Conservation (phyloP, 768 basidiomycete species). For the Cytidiella melzeri region DNA sequence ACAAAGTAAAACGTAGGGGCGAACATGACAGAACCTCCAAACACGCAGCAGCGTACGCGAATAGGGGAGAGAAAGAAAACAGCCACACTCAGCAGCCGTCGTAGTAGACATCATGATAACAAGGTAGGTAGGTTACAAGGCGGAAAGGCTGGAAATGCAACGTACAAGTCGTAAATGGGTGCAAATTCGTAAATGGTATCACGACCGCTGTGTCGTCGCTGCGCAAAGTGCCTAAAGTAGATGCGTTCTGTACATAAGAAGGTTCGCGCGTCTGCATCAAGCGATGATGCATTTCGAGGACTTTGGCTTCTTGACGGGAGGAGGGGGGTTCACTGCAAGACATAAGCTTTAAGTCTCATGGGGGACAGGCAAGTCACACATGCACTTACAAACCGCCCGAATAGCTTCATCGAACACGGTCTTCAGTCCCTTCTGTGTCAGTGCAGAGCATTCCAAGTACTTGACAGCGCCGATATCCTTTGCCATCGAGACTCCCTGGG, state of each 20-base stretch:
- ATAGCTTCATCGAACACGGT: constrained; percentile 99
- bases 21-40: background rate
- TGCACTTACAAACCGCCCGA: constrained; percentile 86
- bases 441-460: constrained; percentile 91
- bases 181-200: constrained; percentile 67
- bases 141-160: background rate
- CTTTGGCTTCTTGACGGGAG: constrained; percentile 49
- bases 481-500: constrained; percentile 84
- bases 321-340: constrained; percentile 67
- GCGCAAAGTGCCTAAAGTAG: background rate
- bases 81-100: background rate
- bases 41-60: background rate
- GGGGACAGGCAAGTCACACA: too few relatives aligned
- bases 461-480: constrained; percentile 95
- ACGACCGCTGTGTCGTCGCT: constrained; percentile 19
- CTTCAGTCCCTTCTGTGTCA: constrained; percentile 98
- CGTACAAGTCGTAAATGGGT: constrained; percentile 61
- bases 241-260: background rate
- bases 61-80: background rate
- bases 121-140: constrained; percentile 3
- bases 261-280: constrained; percentile 38
- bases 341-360: background rate
- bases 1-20: background rate
- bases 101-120: background rate
- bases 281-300: constrained; percentile 65